Evolutionary conservation across 2,329 filamentous ascomycete genomes (phyloP).

Genomic region (Colletotrichum tabaci): DNA sequence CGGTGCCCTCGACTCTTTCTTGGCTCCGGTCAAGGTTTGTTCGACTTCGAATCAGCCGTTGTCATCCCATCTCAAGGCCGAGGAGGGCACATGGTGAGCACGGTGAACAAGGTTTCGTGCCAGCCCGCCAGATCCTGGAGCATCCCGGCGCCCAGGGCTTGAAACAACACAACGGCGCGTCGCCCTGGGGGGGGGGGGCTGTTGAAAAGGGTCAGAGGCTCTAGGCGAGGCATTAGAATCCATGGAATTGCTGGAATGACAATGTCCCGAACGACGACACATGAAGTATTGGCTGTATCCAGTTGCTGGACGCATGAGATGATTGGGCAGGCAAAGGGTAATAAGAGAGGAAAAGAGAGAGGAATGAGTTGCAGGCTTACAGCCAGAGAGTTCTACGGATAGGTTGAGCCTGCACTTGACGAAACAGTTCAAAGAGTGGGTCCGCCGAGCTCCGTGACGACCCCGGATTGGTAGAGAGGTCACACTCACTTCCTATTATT

Average conservation of each 20-base stretch:
- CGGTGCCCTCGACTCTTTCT: slow-evolving; percentile 9
- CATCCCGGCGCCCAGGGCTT: slow-evolving; percentile 28
- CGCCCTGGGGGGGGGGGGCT: neutral
- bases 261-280: neutral
- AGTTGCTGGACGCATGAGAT: neutral
- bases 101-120: slow-evolving; percentile 27
- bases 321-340: neutral
- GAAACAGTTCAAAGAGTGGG: slow-evolving; percentile 30
- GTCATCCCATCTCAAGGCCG: slow-evolving; percentile 32
- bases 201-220: slow-evolving; percentile 4
- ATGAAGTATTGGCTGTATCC: neutral
- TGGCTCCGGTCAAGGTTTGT: slow-evolving; percentile 14
- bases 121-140: slow-evolving; percentile 30
- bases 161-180: slow-evolving; percentile 29
- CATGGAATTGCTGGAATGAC: neutral
- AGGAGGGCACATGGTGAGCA: slow-evolving; percentile 26
- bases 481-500: slow-evolving; percentile 5
- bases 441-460: slow-evolving; percentile 7
- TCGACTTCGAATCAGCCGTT: slow-evolving; percentile 13
- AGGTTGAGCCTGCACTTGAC: slow-evolving; percentile 8
- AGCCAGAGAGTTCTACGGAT: neutral
- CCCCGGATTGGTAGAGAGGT: slow-evolving; percentile 27
- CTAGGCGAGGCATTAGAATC: neutral
- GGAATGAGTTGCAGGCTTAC: neutral
- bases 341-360: neutral